Percentiles rank a stretch among this genome's conserved stretches.
Evolutionary conservation across 345 rosid genomes (phyloP).

Genomic region (Populus alba): DNA sequence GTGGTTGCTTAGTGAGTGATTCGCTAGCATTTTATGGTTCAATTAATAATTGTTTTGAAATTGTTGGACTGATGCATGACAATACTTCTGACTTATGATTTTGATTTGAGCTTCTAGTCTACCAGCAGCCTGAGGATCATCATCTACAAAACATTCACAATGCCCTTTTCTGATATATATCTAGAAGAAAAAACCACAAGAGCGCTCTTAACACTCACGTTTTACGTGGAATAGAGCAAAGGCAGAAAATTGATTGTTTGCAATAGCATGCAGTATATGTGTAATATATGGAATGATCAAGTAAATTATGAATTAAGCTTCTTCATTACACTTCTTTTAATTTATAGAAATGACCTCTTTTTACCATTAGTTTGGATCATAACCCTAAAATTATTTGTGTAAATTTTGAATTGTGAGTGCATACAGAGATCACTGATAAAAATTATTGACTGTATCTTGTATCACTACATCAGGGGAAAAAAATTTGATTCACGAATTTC

Average conservation of each 20-base stretch:
- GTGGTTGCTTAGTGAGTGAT: neutral
- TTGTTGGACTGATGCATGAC: neutral
- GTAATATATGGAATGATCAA: neutral
- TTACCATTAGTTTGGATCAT: neutral
- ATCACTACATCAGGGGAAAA: neutral
- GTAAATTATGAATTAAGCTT: neutral
- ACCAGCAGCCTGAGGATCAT: neutral
- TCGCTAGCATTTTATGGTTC: neutral
- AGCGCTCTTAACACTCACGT: neutral
- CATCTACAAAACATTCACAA: neutral
- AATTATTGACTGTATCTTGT: neutral
- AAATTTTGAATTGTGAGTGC: neutral
- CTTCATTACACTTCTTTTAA: neutral
- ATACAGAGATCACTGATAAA: neutral
- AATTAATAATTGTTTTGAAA: neutral
- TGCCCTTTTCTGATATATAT: neutral
- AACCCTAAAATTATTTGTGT: neutral
- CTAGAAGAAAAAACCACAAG: neutral
- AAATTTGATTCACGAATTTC: neutral
- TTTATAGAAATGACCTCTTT: neutral
- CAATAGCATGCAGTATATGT: neutral
- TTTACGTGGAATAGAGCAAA: neutral
- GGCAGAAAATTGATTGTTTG: neutral
- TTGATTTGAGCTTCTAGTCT: neutral
- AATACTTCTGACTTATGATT: neutral